Evolutionary conservation across 2,329 filamentous ascomycete species (phyloP).

Genomic region (Hymenoscyphus salicellus): DNA sequence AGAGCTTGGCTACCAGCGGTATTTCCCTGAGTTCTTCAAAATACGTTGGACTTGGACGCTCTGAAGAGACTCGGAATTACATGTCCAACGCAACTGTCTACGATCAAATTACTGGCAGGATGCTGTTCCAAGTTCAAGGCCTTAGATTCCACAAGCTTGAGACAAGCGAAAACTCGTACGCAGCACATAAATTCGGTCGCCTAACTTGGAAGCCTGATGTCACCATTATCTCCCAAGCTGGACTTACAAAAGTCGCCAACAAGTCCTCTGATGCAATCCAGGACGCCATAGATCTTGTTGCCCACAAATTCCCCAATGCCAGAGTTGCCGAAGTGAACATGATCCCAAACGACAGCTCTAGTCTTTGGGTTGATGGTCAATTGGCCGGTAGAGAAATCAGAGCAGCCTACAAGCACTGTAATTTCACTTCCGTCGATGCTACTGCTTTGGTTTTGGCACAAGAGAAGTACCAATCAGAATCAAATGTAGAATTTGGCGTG

Average conservation of each 20-base stretch:
- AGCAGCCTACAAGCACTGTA: not conserved
- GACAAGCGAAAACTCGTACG: slow-evolving; percentile 1
- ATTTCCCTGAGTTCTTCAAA: slow-evolving; percentile 9
- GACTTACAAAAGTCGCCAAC: not conserved
- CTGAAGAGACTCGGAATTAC: slow-evolving; percentile 11
- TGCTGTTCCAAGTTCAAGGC: slow-evolving; percentile 26
- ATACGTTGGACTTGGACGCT: slow-evolving; percentile 22
- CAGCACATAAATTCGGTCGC: slow-evolving; percentile 10
- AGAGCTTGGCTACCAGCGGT: not conserved
- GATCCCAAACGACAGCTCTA: slow-evolving; percentile 30
- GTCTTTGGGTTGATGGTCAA: slow-evolving; percentile 35
- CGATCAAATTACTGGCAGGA: slow-evolving; percentile 18
- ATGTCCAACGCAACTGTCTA: slow-evolving; percentile 13
- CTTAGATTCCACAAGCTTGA: slow-evolving; percentile 21
- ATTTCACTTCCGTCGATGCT: not conserved
- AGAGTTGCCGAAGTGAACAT: not conserved
- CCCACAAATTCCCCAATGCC: not conserved
- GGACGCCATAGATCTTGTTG: slow-evolving; percentile 27
- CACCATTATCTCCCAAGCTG: slow-evolving; percentile 15
- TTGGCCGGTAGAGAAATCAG: slow-evolving; percentile 35
- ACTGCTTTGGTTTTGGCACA: not conserved
- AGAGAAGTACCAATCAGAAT: not conserved
- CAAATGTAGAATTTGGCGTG: too few relatives aligned
- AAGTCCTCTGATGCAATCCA: slow-evolving; percentile 32
- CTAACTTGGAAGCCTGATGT: slow-evolving; percentile 29